Evolutionary conservation across 164 flowering plant genomes (phyloP).

Genomic region (Euptelea pleiosperma): DNA sequence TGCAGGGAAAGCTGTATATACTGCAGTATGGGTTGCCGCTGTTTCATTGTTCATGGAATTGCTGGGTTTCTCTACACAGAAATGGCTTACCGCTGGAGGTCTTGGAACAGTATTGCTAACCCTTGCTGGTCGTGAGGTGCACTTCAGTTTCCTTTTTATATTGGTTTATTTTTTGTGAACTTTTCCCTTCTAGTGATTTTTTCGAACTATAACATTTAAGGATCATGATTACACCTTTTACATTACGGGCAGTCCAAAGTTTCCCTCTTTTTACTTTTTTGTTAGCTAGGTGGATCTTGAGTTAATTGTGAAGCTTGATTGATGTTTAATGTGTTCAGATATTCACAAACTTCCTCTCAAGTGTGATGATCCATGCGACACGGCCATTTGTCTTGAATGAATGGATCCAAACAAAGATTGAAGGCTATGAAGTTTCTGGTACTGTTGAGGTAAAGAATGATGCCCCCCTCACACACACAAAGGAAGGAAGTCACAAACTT

Average conservation of each 20-base stretch:
- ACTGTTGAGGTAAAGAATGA: constrained; percentile 99
- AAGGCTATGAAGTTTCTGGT: constrained; percentile 97
- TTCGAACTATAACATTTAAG: neutral
- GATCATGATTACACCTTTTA: too few relatives aligned
- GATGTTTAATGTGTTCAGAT: constrained; percentile 45
- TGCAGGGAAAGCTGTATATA: constrained; percentile 84
- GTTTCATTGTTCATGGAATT: constrained; percentile 94
- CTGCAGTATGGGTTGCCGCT: constrained; percentile 95
- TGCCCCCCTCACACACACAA: too few relatives aligned
- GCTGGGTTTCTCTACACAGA: constrained; percentile 97
- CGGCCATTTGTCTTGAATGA: constrained; percentile 88
- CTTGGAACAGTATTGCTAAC: constrained; percentile 96
- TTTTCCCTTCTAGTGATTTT: neutral
- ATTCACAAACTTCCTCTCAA: constrained; percentile 91
- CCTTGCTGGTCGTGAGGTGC: constrained; percentile 98
- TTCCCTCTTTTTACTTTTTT: neutral
- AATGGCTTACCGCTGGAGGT: constrained; percentile 97
- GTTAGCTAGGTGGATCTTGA: constrained; percentile 1
- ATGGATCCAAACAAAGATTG: constrained; percentile 95
- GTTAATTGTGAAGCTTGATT: neutral
- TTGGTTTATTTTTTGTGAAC: neutral
- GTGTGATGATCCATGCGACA: constrained; percentile 94
- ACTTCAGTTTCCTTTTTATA: constrained; percentile 4
- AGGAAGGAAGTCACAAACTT: too few relatives aligned
- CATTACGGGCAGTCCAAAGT: neutral